Evolutionary conservation across 768 basidiomycete genomes (phyloP).

Genomic region (Kwoniella dejecticola): DNA sequence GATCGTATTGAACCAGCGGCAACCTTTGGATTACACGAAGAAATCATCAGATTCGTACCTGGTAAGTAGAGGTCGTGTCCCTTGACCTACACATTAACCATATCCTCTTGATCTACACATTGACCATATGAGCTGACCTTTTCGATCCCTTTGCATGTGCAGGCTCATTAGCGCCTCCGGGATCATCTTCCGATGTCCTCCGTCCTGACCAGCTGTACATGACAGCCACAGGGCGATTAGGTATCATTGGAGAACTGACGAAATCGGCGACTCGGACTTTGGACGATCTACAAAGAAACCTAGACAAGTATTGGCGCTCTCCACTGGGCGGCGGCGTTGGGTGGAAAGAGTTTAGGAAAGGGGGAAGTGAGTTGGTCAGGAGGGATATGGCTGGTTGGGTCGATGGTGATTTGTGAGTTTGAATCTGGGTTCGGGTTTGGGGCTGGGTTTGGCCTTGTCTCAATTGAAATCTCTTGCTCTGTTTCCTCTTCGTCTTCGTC

Average conservation of each 20-base stretch:
- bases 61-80: conserved; percentile 30
- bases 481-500: no score
- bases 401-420: conserved; percentile 54
- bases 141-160: background rate
- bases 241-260: conserved; percentile 51
- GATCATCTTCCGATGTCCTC: conserved; percentile 30
- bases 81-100: no score
- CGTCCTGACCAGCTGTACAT: conserved; percentile 48
- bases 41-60: conserved; percentile 40
- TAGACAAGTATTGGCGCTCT: conserved; percentile 40
- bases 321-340: conserved; percentile 32
- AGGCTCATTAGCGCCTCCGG: conserved; percentile 47
- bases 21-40: conserved; percentile 50
- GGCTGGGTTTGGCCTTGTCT: no score
- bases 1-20: conserved; percentile 50
- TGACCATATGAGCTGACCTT: no score
- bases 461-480: no score
- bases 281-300: conserved; percentile 51
- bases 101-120: no score
- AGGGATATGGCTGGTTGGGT: conserved; percentile 49
- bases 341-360: conserved; percentile 38
- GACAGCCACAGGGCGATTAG: conserved; percentile 47
- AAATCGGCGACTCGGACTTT: conserved; percentile 32
- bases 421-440: background rate
- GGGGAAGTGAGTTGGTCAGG: conserved; percentile 37